These are phyloP conservation scores for Penicillium sp. DNA, from an alignment of 2,329 filamentous ascomycete genomes.

Conservation along the genomic window DNA sequence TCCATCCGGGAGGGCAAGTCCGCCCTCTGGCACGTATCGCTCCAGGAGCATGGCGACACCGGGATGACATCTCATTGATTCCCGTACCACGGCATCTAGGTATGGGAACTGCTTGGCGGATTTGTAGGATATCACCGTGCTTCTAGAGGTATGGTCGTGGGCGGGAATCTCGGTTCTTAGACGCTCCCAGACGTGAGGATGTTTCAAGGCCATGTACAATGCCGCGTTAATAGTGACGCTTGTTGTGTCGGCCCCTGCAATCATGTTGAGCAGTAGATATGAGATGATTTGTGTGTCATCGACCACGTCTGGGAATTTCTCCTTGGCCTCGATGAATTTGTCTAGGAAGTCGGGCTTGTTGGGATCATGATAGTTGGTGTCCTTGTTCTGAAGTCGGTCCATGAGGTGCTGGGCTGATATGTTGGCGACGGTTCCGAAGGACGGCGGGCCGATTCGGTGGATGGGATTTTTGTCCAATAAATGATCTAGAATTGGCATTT, in stretches of 20 bases:
- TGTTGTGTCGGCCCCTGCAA: slow-evolving; percentile 41
- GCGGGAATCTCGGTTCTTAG: slow-evolving; percentile 14
- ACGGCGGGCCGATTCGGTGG: slow-evolving; percentile 20
- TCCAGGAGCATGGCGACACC: slow-evolving; percentile 49
- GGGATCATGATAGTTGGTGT: slow-evolving; percentile 9
- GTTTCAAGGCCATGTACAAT: slow-evolving; percentile 22
- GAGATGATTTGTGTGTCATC: slow-evolving; percentile 37
- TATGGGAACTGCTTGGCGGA: slow-evolving; percentile 32
- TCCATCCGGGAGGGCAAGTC: slow-evolving; percentile 27
- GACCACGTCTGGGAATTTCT: slow-evolving; percentile 31
- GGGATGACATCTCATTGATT: slow-evolving; percentile 51
- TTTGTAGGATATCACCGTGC: slow-evolving; percentile 15
- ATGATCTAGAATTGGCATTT: slow-evolving; percentile 27
- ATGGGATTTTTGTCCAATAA: slow-evolving; percentile 28
- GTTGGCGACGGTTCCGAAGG: slow-evolving; percentile 18
- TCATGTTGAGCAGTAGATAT: slow-evolving; percentile 34
- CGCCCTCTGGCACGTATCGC: slow-evolving; percentile 45
- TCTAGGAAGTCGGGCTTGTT: slow-evolving; percentile 38
- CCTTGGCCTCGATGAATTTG: slow-evolving; percentile 41
- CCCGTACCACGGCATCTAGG: slow-evolving; percentile 52
- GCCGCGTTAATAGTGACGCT: slow-evolving; percentile 31
- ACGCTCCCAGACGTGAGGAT: slow-evolving; percentile 11
- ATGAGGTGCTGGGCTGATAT: slow-evolving; percentile 19
- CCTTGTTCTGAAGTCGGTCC: slow-evolving; percentile 14
- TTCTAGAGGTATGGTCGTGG: neutral